Evolutionary conservation across 495 filamentous ascomycete species (phyloP), one percentile per base, ranked within the genome.

Genomic region (Podospora australis): DNA sequence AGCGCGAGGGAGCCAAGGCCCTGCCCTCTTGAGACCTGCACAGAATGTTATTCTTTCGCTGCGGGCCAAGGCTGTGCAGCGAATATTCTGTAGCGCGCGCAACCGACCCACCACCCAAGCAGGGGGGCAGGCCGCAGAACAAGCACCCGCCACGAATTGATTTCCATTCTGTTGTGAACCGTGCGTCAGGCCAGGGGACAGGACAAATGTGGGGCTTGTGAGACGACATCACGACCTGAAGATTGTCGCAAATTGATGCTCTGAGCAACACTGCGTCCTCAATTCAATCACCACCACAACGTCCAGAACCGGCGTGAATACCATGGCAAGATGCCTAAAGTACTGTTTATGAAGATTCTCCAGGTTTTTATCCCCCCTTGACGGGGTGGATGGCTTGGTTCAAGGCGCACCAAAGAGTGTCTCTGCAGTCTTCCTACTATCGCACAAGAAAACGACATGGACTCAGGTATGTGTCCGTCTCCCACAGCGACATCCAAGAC

Each of bases 391-490:
- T 26, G 44, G 42, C 36, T 14, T 23, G 46, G 38, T 38, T 34
- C 36, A 40, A 39, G 40, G 49, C 48, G 45, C 19, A 40, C 47
- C 41, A 38, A 23, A 22, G 20, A 23, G 49, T 26, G 21, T 50
- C 22, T 46, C 41, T 46, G 40, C 45, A 39, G 5, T 10, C 14
- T 47, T 19, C 35, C 39, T 13, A 39, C 39, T n/a, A 21, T n/a
- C n/a, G n/a, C n/a, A n/a, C n/a, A n/a, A n/a, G n/a, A 24, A 29
- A 40, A 39, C 38, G 26, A 23, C 46, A 9, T 3, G 23, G 16
- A 22, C 26, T 32, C 28, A 46, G 56, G 52, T 55, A 55, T 55
- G 56, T 55, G 17, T 43, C 40, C 21, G 11, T 32, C 49, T 23
- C 52, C 38, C 43, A 52, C 38, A 49, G 26, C 46, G 16, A 16